Evolutionary conservation across 2,329 filamentous ascomycete genomes (phyloP).

Genomic region (Fusarium tanahbumbuense): DNA sequence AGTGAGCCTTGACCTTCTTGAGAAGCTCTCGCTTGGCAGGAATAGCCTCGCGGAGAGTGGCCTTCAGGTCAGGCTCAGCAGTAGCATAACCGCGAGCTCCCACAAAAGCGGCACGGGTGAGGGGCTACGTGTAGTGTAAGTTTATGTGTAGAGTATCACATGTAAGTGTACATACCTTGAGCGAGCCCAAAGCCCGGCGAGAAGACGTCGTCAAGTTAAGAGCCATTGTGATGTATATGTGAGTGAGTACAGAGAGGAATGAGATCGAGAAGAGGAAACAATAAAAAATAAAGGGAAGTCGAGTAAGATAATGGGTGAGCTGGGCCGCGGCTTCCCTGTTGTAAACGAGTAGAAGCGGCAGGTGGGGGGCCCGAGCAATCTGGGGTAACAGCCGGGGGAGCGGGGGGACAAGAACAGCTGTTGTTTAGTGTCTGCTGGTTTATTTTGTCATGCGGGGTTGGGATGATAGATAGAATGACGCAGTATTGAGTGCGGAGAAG

Average conservation of each 20-base stretch:
- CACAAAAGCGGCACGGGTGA: constrained; percentile 48
- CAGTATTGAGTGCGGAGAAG: constrained; percentile 27
- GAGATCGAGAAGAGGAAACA: constrained; percentile 4
- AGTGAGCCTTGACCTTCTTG: constrained; percentile 90
- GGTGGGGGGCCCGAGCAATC: constrained; percentile 37
- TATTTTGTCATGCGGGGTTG: constrained; percentile 41
- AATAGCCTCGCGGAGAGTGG: constrained; percentile 83
- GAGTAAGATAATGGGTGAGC: constrained; percentile 15
- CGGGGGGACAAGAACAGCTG: constrained; percentile 28
- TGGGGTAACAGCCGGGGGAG: constrained; percentile 45
- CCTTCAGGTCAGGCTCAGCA: constrained; percentile 89
- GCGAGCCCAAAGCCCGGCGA: constrained; percentile 70
- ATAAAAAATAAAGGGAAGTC: not conserved
- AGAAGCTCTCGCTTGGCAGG: constrained; percentile 93
- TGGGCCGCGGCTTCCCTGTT: constrained; percentile 43
- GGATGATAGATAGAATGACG: constrained; percentile 2
- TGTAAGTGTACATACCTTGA: constrained; percentile 64
- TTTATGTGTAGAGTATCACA: constrained; percentile 7
- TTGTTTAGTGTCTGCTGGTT: constrained; percentile 6
- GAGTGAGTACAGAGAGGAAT: constrained; percentile 2
- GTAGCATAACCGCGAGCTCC: constrained; percentile 73
- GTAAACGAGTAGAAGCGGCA: constrained; percentile 42
- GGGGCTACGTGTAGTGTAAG: constrained; percentile 41
- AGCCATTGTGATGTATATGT: constrained; percentile 63
- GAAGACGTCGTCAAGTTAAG: constrained; percentile 69